Percentiles rank a stretch among this genome's conserved stretches.
phyloP scores from a whole-genome alignment of 768 basidiomycete genomes.

The Albatrellus ellisii region DNA sequence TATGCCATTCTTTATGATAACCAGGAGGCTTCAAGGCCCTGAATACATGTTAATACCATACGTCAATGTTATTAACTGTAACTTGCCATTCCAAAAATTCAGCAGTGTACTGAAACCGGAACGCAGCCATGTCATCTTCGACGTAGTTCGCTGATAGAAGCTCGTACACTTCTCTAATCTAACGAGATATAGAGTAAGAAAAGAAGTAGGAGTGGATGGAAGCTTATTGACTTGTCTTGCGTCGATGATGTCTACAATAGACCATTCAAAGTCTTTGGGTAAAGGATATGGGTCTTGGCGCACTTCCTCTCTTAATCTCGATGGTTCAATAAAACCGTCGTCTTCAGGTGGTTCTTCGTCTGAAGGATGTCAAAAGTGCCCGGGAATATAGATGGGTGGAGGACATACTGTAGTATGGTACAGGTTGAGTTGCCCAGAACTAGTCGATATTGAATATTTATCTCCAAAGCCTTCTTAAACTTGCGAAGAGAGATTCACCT shows the following conservation, averaged over 20 bases:
- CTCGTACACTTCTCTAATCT: slow-evolving; percentile 89
- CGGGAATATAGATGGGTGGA: not conserved
- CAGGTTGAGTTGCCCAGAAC: slow-evolving; percentile 99
- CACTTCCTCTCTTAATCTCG: slow-evolving; percentile 63
- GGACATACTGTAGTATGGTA: slow-evolving; percentile 65
- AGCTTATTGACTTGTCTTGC: slow-evolving; percentile 44
- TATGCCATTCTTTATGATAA: slow-evolving; percentile 88
- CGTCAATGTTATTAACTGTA: not conserved
- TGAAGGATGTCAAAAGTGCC: slow-evolving; percentile 18
- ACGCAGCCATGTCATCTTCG: slow-evolving; percentile 91
- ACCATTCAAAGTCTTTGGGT: slow-evolving; percentile 92
- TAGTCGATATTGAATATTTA: slow-evolving; percentile 18
- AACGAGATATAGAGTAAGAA: slow-evolving; percentile 4
- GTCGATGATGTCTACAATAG: slow-evolving; percentile 64
- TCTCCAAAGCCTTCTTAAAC: slow-evolving; percentile 3
- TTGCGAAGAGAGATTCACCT: slow-evolving; percentile 35
- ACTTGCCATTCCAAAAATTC: slow-evolving; percentile 85
- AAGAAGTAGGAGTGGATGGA: not conserved
- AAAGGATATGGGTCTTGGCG: slow-evolving; percentile 81
- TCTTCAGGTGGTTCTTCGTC: slow-evolving; percentile 50
- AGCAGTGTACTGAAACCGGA: slow-evolving; percentile 91
- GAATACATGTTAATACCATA: not conserved
- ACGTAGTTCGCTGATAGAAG: slow-evolving; percentile 90
- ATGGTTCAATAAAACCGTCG: slow-evolving; percentile 85
- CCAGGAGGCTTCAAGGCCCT: slow-evolving; percentile 96